A percentile compares a stretch with the other conserved stretches of the same genome.
Conservation (phyloP, 2,329 filamentous ascomycete species). For the Colletotrichum euphorbiae region DNA sequence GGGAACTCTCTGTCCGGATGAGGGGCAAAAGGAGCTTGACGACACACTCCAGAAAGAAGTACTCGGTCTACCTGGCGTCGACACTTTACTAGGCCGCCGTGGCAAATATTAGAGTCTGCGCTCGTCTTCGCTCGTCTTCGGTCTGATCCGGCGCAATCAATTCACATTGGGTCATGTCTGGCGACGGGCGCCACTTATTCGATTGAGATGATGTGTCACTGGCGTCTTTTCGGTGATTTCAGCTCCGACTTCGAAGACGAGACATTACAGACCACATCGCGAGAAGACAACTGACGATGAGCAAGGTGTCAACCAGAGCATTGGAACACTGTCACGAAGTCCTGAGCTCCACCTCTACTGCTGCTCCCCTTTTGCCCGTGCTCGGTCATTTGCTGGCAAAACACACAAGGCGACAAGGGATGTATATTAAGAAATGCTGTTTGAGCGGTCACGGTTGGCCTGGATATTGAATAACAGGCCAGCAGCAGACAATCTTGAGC, state of each 20-base stretch:
- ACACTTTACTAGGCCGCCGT: background rate
- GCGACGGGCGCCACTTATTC: slow-evolving; percentile 5
- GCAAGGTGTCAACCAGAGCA: background rate
- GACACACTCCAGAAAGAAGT: background rate
- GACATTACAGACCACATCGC: background rate
- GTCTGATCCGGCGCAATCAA: background rate
- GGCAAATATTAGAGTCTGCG: slow-evolving; percentile 4
- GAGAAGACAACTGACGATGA: background rate
- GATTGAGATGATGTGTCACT: background rate
- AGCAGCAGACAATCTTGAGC: background rate
- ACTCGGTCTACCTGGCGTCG: background rate
- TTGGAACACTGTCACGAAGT: background rate
- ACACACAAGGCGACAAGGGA: background rate
- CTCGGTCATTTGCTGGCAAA: slow-evolving; percentile 6
- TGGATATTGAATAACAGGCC: slow-evolving; percentile 1
- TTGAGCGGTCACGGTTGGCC: background rate
- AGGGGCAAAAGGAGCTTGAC: slow-evolving; percentile 33
- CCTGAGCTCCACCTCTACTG: background rate
- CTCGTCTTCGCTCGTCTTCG: slow-evolving; percentile 8
- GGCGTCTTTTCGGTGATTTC: slow-evolving; percentile 19
- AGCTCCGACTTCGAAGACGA: background rate
- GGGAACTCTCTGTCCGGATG: slow-evolving; percentile 29
- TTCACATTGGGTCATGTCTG: background rate
- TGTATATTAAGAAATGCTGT: background rate
- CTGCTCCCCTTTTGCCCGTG: background rate